phyloP scores from a whole-genome alignment of 345 rosid genomes.

The Rubroshorea leprosula region DNA sequence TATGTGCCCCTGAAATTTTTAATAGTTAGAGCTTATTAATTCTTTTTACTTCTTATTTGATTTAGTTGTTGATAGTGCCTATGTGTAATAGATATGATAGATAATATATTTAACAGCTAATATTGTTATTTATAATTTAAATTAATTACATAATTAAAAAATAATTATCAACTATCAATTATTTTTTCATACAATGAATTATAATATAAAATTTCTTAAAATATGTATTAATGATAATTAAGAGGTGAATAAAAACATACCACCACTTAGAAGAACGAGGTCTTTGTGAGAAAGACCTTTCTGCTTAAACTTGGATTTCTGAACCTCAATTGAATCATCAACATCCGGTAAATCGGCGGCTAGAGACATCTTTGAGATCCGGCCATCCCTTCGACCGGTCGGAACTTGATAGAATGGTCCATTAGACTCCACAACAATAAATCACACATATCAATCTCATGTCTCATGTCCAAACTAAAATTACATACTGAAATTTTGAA shows the following conservation, averaged over 20 bases:
- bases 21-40: too few species aligned
- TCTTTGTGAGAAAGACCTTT: conserved; percentile 49
- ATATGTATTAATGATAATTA: too few species aligned
- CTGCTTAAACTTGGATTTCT: conserved; percentile 33
- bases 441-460: not conserved
- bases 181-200: too few species aligned
- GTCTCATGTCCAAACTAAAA: not conserved
- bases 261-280: conserved; percentile 46
- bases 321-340: conserved; percentile 28
- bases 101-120: too few species aligned
- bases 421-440: conserved; percentile 22
- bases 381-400: conserved; percentile 69
- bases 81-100: too few species aligned
- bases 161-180: too few species aligned
- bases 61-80: too few species aligned
- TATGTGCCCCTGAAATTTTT: conserved; percentile 45
- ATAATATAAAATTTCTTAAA: too few species aligned
- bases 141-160: too few species aligned
- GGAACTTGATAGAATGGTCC: conserved; percentile 49
- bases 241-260: conserved; percentile 13
- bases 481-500: not conserved
- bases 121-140: too few species aligned
- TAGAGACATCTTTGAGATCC: conserved; percentile 25
- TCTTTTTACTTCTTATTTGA: too few species aligned
- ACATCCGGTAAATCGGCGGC: conserved; percentile 36